These are phyloP conservation scores for Yamadazyma pseudoaaseri DNA, from an alignment of 1,139 yeast genomes.

Conservation along the genomic window DNA sequence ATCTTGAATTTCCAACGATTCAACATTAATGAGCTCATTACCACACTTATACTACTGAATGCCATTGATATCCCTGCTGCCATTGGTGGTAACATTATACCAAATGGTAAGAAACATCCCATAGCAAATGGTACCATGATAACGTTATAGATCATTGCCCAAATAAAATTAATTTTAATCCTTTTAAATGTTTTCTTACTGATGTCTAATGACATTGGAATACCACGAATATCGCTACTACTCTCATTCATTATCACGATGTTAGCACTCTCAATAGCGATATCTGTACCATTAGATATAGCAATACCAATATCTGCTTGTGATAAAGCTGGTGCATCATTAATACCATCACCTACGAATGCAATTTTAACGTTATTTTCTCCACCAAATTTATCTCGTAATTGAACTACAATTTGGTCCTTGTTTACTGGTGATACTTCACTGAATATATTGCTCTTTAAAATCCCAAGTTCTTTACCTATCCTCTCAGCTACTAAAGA, in stretches of 20 bases:
- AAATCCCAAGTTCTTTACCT: slow-evolving; percentile 69
- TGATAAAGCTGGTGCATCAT: slow-evolving; percentile 94
- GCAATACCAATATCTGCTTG: slow-evolving; percentile 90
- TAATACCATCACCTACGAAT: slow-evolving; percentile 95
- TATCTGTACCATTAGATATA: slow-evolving; percentile 88
- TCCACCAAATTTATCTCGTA: slow-evolving; percentile 48
- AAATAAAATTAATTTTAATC: slow-evolving; percentile 75
- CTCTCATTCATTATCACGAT: slow-evolving; percentile 58
- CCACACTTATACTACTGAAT: slow-evolving; percentile 85
- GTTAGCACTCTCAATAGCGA: slow-evolving; percentile 95
- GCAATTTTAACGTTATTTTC: slow-evolving; percentile 50
- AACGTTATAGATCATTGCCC: slow-evolving; percentile 85
- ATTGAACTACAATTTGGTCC: slow-evolving; percentile 58
- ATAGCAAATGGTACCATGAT: slow-evolving; percentile 94
- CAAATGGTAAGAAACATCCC: slow-evolving; percentile 84
- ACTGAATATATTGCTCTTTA: slow-evolving; percentile 63
- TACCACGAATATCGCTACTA: slow-evolving; percentile 53
- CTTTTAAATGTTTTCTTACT: slow-evolving; percentile 69
- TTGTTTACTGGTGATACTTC: slow-evolving; percentile 79
- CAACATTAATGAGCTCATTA: slow-evolving; percentile 71
- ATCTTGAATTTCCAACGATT: slow-evolving; percentile 57
- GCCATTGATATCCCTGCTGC: slow-evolving; percentile 96
- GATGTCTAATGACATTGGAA: slow-evolving; percentile 71
- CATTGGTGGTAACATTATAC: slow-evolving; percentile 79
- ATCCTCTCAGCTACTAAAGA: slow-evolving; percentile 59